Conservation (phyloP, 129 eudicot species). For the Artemisia argyi region DNA sequence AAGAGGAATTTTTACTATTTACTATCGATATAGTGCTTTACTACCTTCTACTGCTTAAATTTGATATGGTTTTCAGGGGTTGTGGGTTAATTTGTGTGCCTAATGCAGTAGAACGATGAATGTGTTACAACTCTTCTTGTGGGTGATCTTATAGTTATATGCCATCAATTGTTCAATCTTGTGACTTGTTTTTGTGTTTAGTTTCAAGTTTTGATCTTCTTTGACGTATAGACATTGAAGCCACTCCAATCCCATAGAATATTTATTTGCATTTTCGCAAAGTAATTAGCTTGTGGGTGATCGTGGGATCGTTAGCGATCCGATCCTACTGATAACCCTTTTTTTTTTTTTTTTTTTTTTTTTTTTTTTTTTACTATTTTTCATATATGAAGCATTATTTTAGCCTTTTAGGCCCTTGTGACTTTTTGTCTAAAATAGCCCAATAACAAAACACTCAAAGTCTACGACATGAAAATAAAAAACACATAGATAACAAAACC, state of each 20-base stretch:
- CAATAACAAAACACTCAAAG: no score
- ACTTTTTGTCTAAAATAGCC: no score
- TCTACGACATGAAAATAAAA: no score
- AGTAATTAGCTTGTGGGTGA: no score
- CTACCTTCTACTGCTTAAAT: conserved; percentile 14
- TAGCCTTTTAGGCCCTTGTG: no score
- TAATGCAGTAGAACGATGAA: conserved; percentile 18
- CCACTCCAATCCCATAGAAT: not conserved
- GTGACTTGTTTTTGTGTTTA: conserved; percentile 15
- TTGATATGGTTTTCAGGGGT: conserved; percentile 8
- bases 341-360: no score
- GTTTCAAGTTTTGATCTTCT: conserved; percentile 8
- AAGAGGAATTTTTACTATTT: conserved; percentile 20
- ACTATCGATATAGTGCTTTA: conserved; percentile 17
- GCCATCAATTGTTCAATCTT: conserved; percentile 17
- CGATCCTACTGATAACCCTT: no score
- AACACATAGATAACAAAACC: no score
- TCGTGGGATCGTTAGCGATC: no score
- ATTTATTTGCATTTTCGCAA: not conserved
- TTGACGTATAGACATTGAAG: not conserved
- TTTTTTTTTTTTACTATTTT: no score
- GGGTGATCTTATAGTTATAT: conserved; percentile 32
- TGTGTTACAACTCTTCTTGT: conserved; percentile 19
- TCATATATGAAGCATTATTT: no score
- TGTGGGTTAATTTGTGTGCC: conserved; percentile 23